phyloP scores from a whole-genome alignment of 495 filamentous ascomycete species.

The Xylaria telfairii region DNA sequence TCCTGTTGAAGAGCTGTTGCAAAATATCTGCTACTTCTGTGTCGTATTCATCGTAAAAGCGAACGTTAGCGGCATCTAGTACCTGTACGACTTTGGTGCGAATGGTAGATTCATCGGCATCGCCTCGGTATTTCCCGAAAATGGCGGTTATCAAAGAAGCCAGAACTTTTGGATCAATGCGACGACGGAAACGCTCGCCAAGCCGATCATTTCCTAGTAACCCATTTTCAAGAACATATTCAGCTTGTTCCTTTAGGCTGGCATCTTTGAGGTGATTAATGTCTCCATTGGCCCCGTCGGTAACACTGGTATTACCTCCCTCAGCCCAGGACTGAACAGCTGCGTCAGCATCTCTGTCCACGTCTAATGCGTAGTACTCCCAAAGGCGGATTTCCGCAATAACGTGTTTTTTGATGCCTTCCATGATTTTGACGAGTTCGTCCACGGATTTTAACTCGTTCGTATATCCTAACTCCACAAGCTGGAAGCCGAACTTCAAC shows the following conservation, averaged over 20 bases:
- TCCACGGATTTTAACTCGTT: slow-evolving; percentile 71
- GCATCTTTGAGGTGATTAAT: slow-evolving; percentile 52
- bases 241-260: slow-evolving; percentile 55
- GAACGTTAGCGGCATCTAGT: slow-evolving; percentile 84
- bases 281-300: slow-evolving; percentile 48
- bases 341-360: slow-evolving; percentile 71
- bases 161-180: slow-evolving; percentile 67
- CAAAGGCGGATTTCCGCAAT: slow-evolving; percentile 79
- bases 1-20: slow-evolving; percentile 89
- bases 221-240: slow-evolving; percentile 60
- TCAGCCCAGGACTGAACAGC: slow-evolving; percentile 74
- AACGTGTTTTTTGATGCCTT: slow-evolving; percentile 78
- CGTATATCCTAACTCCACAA: slow-evolving; percentile 72
- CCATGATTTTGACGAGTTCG: slow-evolving; percentile 85
- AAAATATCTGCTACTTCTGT: slow-evolving; percentile 79
- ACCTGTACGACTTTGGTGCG: slow-evolving; percentile 62
- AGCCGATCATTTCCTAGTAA: slow-evolving; percentile 73
- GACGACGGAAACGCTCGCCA: slow-evolving; percentile 77
- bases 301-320: slow-evolving; percentile 56
- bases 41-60: slow-evolving; percentile 91
- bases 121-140: slow-evolving; percentile 69
- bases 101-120: slow-evolving; percentile 52
- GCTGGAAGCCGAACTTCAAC: slow-evolving; percentile 73
- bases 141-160: slow-evolving; percentile 72
- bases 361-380: slow-evolving; percentile 90